phyloP scores from a whole-genome alignment of 768 basidiomycete genomes.

The Trametes cingulata region DNA sequence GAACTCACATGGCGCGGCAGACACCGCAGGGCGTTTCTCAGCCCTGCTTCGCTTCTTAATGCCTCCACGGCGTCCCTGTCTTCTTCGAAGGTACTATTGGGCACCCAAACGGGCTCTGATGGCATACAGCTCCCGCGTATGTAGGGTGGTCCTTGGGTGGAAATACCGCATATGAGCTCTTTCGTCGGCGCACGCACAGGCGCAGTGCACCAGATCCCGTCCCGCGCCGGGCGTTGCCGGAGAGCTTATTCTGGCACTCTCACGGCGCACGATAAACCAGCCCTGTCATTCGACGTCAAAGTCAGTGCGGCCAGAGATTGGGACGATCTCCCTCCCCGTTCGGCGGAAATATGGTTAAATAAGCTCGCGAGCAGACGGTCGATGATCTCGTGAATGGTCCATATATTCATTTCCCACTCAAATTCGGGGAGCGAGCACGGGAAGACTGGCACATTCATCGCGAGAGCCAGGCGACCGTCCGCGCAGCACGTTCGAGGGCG shows the following conservation, averaged over 20 bases:
- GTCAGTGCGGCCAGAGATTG: neutral
- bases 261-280: slow-evolving; percentile 1
- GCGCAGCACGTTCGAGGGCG: neutral
- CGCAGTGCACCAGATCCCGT: neutral
- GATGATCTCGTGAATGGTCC: neutral
- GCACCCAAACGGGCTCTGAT: slow-evolving; percentile 2
- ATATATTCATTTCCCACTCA: neutral
- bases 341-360: neutral
- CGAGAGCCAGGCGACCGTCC: neutral
- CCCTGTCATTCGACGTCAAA: neutral
- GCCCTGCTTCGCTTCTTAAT: slow-evolving; percentile 19
- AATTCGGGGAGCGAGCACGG: neutral
- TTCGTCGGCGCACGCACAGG: neutral
- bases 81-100: slow-evolving; percentile 2
- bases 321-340: neutral
- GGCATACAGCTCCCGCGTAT: slow-evolving; percentile 6
- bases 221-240: slow-evolving; percentile 3
- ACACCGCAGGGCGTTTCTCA: slow-evolving; percentile 2
- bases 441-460: neutral
- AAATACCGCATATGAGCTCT: neutral
- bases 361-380: neutral
- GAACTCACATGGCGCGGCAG: slow-evolving; percentile 15
- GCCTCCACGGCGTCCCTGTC: slow-evolving; percentile 10
- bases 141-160: slow-evolving; percentile 4
- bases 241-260: slow-evolving; percentile 4